These are phyloP conservation scores for Cyclotella atomus DNA, from an alignment of 108 stramenopile genomes.

Conservation along the genomic window DNA sequence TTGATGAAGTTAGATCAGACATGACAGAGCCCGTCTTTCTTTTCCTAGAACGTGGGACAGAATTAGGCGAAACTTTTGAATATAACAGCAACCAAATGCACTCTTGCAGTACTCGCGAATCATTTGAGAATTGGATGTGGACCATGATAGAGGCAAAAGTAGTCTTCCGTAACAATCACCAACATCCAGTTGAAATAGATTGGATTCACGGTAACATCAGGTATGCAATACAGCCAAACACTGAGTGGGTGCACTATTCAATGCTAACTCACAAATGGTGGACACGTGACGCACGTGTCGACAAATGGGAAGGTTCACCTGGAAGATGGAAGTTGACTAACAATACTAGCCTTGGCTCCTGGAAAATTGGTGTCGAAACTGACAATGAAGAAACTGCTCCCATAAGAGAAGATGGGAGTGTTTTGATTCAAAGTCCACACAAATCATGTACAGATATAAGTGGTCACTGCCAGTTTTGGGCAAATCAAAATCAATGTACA, in stretches of 20 bases:
- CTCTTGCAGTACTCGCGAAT: not conserved
- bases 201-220: not conserved
- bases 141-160: not conserved
- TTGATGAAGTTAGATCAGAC: not conserved
- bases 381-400: not conserved
- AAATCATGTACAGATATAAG: not conserved
- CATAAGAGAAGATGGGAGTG: not conserved
- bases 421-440: not conserved
- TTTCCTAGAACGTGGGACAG: not conserved
- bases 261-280: not conserved
- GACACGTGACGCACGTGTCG: not conserved
- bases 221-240: not conserved
- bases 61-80: not conserved
- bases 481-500: not conserved
- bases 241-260: not conserved
- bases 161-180: not conserved
- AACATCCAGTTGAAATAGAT: not conserved
- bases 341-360: not conserved
- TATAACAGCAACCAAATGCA: not conserved
- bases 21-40: not conserved
- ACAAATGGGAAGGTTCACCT: not conserved
- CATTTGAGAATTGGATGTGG: not conserved
- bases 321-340: not conserved
- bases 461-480: not conserved
- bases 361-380: not conserved